These are phyloP conservation scores for Porcisia deanei DNA, from an alignment of 208 protist genomes.

Conservation along the genomic window DNA sequence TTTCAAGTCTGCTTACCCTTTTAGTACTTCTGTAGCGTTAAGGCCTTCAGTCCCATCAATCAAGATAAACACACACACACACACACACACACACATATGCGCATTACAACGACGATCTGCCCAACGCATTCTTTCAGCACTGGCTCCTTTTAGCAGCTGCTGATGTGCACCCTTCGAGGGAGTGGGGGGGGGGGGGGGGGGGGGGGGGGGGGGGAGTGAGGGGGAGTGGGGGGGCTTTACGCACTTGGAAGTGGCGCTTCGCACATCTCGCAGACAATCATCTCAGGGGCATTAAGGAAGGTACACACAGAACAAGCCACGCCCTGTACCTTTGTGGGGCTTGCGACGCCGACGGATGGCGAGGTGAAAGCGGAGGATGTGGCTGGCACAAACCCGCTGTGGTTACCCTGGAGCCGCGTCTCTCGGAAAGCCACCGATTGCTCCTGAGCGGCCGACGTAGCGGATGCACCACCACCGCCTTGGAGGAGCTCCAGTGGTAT, in stretches of 20 bases:
- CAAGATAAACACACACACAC: background rate
- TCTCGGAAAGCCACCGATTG: slow-evolving; percentile 37
- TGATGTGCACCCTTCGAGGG: background rate
- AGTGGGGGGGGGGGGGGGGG: background rate
- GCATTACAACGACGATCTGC: background rate
- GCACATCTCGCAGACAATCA: slow-evolving; percentile 84
- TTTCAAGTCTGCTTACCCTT: background rate
- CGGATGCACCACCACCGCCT: slow-evolving; percentile 12
- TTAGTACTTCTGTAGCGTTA: background rate
- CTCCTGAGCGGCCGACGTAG: slow-evolving; percentile 20
- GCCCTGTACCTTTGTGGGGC: slow-evolving; percentile 17
- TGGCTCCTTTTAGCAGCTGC: background rate
- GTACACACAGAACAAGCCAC: slow-evolving; percentile 72
- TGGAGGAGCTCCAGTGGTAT: slow-evolving; percentile 61
- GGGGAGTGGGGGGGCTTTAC: background rate
- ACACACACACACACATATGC: background rate
- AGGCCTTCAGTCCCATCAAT: background rate
- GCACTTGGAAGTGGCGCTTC: slow-evolving; percentile 48
- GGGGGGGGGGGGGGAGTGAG: too few species aligned
- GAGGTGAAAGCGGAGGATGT: background rate
- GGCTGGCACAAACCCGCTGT: background rate
- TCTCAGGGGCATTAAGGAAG: slow-evolving; percentile 66
- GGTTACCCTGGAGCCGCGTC: slow-evolving; percentile 40
- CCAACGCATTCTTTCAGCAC: background rate
- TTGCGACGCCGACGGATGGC: background rate